Percentiles rank a stretch among this genome's conserved stretches.
Conservation (phyloP, 495 filamentous ascomycete genomes). For the Talaromyces ruber region DNA sequence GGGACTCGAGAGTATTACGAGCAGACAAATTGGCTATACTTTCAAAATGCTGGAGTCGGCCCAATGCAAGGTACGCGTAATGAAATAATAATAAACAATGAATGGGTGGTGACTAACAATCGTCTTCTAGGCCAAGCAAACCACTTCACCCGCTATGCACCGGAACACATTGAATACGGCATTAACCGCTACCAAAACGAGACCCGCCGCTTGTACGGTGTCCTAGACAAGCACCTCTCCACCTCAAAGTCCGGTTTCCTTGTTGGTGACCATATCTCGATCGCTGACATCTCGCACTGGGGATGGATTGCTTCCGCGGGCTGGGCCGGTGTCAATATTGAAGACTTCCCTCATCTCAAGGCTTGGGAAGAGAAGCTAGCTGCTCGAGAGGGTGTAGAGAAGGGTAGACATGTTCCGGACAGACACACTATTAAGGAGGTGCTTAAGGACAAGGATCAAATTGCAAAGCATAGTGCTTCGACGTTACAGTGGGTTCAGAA, state of each 20-base stretch:
- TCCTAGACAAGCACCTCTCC: conserved; percentile 66
- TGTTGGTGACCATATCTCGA: conserved; percentile 70
- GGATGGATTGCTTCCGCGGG: conserved; percentile 59
- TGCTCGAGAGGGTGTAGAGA: conserved; percentile 60
- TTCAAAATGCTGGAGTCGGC: conserved; percentile 69
- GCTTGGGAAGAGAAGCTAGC: conserved; percentile 67
- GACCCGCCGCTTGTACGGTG: conserved; percentile 69
- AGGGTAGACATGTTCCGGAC: conserved; percentile 69
- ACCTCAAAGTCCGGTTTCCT: conserved; percentile 59
- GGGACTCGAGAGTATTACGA: conserved; percentile 72
- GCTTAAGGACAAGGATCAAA: conserved; percentile 42
- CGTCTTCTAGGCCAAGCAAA: conserved; percentile 53
- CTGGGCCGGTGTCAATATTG: conserved; percentile 67
- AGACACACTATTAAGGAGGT: conserved; percentile 55
- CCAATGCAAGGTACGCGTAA: conserved; percentile 69
- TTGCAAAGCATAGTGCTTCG: conserved; percentile 44
- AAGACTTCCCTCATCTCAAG: conserved; percentile 69
- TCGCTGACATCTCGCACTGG: conserved; percentile 78
- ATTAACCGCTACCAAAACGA: conserved; percentile 78
- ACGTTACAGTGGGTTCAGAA: conserved; percentile 51
- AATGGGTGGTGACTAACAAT: background rate
- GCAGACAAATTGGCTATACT: conserved; percentile 69
- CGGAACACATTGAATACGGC: conserved; percentile 80
- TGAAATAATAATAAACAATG: background rate
- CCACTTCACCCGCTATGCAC: conserved; percentile 82